Evolutionary conservation across 2,329 filamentous ascomycete species (phyloP), one percentile per base, ranked within the genome.

Genomic region (Teratosphaeria zuluensis): DNA sequence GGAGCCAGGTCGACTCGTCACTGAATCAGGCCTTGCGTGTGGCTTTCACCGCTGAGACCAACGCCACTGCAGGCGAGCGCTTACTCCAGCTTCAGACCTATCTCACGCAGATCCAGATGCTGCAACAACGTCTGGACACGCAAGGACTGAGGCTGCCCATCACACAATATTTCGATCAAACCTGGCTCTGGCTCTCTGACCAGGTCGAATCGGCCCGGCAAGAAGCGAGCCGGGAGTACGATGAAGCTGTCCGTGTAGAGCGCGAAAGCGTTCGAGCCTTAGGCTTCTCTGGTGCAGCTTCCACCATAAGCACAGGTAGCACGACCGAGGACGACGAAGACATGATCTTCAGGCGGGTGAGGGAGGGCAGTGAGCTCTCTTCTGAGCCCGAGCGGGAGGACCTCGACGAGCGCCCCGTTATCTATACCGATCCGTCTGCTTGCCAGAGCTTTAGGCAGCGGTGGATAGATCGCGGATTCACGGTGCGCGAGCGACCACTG

Each of bases 1-100:
- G 57, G 51, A 28, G 55, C n/a, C 38, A 53, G 16, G 51, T 65
- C 16, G 66, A 69, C 57, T 56, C 38, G 9, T 33, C 55, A 12
- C 16, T 55, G 28, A 24, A 19, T 14, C 31, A 57, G 12, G 31
- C 31, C n/a, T 16, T 57, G 30, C 30, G 51, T 32, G 52, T 53
- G 14, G 52, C 52, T 14, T 35, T 53, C 14, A 28, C 12, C 14
- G 21, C 52, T n/a, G 52, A 53, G 19, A 53, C 28, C 11, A 19
- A 35, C 19, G 24, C 19, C 28, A 35, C 28, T 9, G 52, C 28
- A 53, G 32, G 4, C n/a, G 32, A 31, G 14, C 28, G 52, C 28
- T 53, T 35, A 21, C 28, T 53, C 9, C 28, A 53, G 32, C 28
- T 53, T 31, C 52, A 53, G 16, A 8, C 28, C 6, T 53, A 53